A percentile compares a stretch with the other conserved stretches of the same genome.
phyloP scores from a whole-genome alignment of 441 rosid genomes.

The Gossypium schwendimanii region DNA sequence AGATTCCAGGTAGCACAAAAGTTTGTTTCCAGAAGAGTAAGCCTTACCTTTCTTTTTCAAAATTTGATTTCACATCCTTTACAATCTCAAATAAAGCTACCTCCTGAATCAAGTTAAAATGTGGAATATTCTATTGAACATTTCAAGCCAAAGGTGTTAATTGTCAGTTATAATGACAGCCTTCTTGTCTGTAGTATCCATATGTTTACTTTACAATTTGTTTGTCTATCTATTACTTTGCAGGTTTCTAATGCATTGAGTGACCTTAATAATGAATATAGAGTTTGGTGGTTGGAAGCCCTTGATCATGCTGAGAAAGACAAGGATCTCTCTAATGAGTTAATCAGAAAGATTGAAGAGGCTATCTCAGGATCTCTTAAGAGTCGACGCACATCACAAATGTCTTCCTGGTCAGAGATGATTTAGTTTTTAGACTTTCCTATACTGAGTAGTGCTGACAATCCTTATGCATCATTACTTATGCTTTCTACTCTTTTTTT shows the following conservation, averaged over 20 bases:
- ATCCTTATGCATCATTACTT: not conserved
- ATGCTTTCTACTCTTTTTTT: not conserved
- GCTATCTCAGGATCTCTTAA: constrained; percentile 57
- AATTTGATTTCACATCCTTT: not conserved
- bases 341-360: constrained; percentile 82
- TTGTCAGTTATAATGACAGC: not conserved
- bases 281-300: constrained; percentile 87
- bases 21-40: not conserved
- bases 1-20: not conserved
- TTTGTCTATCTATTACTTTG: constrained; percentile 17
- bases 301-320: constrained; percentile 59
- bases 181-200: not conserved
- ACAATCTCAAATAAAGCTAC: not conserved
- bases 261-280: constrained; percentile 36
- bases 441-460: constrained; percentile 1
- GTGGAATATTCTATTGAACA: not conserved
- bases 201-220: not conserved
- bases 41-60: not conserved
- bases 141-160: not conserved
- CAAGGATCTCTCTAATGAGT: constrained; percentile 53
- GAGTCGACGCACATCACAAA: constrained; percentile 51
- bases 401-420: constrained; percentile 51
- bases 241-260: constrained; percentile 60
- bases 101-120: not conserved
- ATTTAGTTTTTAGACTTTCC: constrained; percentile 2